Evolutionary conservation across 352 stramenopile genomes (phyloP), one percentile per base, ranked within the genome.

Genomic region (Phytophthora ohioensis): DNA sequence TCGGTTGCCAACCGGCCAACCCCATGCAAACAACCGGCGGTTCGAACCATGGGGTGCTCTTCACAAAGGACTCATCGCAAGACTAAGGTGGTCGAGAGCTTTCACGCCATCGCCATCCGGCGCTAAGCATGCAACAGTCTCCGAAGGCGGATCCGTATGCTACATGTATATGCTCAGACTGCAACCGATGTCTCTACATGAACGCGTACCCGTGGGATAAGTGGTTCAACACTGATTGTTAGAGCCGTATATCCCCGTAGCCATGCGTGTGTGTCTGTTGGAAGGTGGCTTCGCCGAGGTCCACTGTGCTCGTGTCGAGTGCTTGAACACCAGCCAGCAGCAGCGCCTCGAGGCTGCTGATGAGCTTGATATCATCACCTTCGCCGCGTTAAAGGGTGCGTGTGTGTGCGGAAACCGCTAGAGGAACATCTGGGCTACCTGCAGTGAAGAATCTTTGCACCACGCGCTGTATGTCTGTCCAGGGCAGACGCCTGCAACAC

Each of bases 51-150:
- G 13, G 31, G n/a, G 38, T 38, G 45, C 15, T 32, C 35, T 58
- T 46, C n/a, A 42, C 9, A 31, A 15, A 67, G 35, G 64, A 71
- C 61, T 62, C 67, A 72, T 63, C 57, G 62, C 15, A 62, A 49
- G 57, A n/a, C 47, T 52, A 64, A 58, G 54, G 47, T 69, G 59
- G 67, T 60, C 47, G 36, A 48, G 39, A 15, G 35, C 21, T 57
- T 73, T 70, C 67, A 70, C 60, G 59, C 56, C 57, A 70, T 75
- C 60, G 46, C 53, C 21, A 71, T 70, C 48, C 47, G 61, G 46
- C 48, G 60, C 67, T 69, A 69, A 65, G 60, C 11, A 74, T 58
- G 48, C 48, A 58, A 64, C 67, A 36, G 67, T 71, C 47, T 71
- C 62, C 55, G 61, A 58, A 55, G 54, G 42, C 61, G 61, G 48